Evolutionary conservation across 1,284 basidiomycete genomes (phyloP), one percentile per base, ranked within the genome.

Genomic region (Austroboletus niveus): DNA sequence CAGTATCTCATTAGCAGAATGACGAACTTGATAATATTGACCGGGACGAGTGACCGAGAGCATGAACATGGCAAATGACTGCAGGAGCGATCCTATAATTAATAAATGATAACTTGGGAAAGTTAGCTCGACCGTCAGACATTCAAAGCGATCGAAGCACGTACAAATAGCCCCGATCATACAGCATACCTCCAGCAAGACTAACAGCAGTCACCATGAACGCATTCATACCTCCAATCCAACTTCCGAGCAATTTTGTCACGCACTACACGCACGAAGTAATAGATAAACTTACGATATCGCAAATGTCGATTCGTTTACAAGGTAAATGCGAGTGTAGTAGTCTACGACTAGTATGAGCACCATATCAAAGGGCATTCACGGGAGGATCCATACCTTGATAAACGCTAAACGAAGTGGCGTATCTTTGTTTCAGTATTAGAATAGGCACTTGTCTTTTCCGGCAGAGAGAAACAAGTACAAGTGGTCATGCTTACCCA

Each of bases 81-180:
- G 53, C 4, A 68, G 35, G 8, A 60, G 38, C 6, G 59, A 62
- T 24, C 66, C 66, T 41, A 57, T 54, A 4, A 68, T 59, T 6
- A 69, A 47, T 39, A 69, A 35, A 17, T 61, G 46, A 24, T 70
- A 66, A 34, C 65, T 69, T 56, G 30, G 41, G 20, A 38, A 10
- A 17, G 45, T 54, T n/a, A 58, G 52, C 7, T 46, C 12, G 8
- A 42, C 27, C 22, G 3, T 31, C 14, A 10, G 42, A 41, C 11
- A 41, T 15, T n/a, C n/a, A 8, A 11, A 44, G 15, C n/a, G 1
- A 3, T 22, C 20, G 8, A 29, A 39, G 14, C 7, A 61, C 65
- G 11, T 57, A 70, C 67, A 66, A 69, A 51, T 63, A 67, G 30
- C 65, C 65, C 17, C 57, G 58, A 48, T 67, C 65, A 45, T 54